Conservation (phyloP, 2,329 filamentous ascomycete species). For the Talaromyces sp. region DNA sequence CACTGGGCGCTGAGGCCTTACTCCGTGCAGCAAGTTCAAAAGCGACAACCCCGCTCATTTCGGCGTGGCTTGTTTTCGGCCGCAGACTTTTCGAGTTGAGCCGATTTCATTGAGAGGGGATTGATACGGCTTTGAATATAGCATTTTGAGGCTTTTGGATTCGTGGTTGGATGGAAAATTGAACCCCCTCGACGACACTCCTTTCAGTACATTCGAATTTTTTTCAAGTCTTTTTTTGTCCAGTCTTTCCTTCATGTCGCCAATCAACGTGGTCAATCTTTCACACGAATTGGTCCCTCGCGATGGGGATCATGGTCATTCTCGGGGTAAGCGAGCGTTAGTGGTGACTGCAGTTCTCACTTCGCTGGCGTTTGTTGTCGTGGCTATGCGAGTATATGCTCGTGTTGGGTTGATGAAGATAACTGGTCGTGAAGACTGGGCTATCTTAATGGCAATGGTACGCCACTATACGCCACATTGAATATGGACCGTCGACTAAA, state of each 20-base stretch:
- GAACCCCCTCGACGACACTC: not conserved
- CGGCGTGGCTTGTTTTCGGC: slow-evolving; percentile 1
- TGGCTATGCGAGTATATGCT: slow-evolving; percentile 34
- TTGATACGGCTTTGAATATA: not conserved
- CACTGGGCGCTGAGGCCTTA: slow-evolving; percentile 5
- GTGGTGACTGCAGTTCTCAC: slow-evolving; percentile 37
- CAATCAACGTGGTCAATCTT: slow-evolving; percentile 2
- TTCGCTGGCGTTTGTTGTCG: slow-evolving; percentile 24
- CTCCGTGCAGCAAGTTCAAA: slow-evolving; percentile 10
- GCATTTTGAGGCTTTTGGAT: not conserved
- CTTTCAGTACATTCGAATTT: not conserved
- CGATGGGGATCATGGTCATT: slow-evolving; percentile 15
- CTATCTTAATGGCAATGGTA: slow-evolving; percentile 32
- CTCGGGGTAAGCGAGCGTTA: slow-evolving; percentile 31
- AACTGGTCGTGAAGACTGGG: slow-evolving; percentile 39
- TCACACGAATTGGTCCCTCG: slow-evolving; percentile 21
- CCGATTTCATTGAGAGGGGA: not conserved
- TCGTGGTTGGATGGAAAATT: not conserved
- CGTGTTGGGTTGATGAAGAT: slow-evolving; percentile 33
- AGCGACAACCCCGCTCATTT: slow-evolving; percentile 11
- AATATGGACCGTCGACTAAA: not conserved
- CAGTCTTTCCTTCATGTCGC: not conserved
- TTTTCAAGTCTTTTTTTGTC: not conserved
- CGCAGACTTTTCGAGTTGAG: not conserved
- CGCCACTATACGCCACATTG: not conserved